A percentile compares a stretch with the other conserved stretches of the same genome.
Evolutionary conservation across 2,329 filamentous ascomycete genomes (phyloP).

Genomic region (Alternaria metachromatica): DNA sequence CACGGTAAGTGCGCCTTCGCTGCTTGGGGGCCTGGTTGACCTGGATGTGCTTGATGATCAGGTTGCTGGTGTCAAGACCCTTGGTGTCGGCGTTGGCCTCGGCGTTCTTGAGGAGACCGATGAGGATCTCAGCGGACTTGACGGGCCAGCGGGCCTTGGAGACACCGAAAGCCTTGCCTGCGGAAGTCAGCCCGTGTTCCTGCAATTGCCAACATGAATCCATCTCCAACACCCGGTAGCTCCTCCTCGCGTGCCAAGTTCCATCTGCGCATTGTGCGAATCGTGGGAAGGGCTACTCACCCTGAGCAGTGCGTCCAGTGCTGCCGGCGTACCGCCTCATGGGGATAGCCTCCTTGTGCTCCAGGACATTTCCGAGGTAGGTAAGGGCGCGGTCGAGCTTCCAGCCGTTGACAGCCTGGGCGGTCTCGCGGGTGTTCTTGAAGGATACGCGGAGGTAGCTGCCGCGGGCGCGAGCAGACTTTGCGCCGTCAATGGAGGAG

Average conservation of each 20-base stretch:
- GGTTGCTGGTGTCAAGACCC: conserved; percentile 81
- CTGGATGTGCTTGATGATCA: conserved; percentile 99
- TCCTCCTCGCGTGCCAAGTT: neutral
- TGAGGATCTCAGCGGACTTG: conserved; percentile 98
- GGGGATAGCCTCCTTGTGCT: conserved; percentile 96
- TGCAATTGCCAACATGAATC: conserved; percentile 7
- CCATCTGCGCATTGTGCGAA: conserved; percentile 3
- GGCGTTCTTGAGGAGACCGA: conserved; percentile 76
- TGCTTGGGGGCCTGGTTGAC: conserved; percentile 99
- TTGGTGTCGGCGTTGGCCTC: conserved; percentile 56
- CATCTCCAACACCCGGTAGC: neutral
- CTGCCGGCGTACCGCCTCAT: conserved; percentile 97
- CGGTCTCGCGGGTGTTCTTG: conserved; percentile 99
- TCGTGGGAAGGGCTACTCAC: conserved; percentile 65
- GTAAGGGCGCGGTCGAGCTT: conserved; percentile 92
- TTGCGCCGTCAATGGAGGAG: conserved; percentile 47
- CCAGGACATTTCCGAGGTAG: conserved; percentile 98
- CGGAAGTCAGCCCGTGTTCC: conserved; percentile 33
- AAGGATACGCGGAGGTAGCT: conserved; percentile 99
- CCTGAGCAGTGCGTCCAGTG: conserved; percentile 96
- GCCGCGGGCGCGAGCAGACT: conserved; percentile 94
- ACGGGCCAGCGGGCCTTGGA: conserved; percentile 97
- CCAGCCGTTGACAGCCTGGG: conserved; percentile 99
- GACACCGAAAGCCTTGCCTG: conserved; percentile 99
- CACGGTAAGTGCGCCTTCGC: conserved; percentile 98